Base-by-base conservation (phyloP, 2,329 filamentous ascomycete genomes). In the Mycosphaerella sp. region DNA sequence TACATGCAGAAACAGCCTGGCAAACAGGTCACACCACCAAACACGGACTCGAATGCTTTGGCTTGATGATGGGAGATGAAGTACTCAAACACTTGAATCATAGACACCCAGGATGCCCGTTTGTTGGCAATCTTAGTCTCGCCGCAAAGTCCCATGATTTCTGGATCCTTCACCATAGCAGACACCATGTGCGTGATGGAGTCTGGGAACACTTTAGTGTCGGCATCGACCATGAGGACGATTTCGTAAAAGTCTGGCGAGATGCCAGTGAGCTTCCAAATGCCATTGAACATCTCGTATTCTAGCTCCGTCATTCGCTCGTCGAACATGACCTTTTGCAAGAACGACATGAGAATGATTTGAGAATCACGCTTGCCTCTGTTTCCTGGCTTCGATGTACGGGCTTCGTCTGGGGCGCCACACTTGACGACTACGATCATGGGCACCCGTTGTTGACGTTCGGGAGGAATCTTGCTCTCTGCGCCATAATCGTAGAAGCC, bases 1-100 rank as follows among this genome's bases (percentile, higher is more conserved):
- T 98, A 98, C 94, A 98, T 98, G 79, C 89, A 96, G 83, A 98
- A 98, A 77, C 93, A 98, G 59, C 93, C 93, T 13, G 93, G 93
- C 62, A 98, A 78, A 78, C 93, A 98, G 58, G 93, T 98, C 55
- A 98, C 93, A 86, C 93, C 93, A 73, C 93, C 93, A 71, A 98
- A 98, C 59, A 96, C 87, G 1, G 90, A 96, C 71, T 98, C 93
- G 72, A 98, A 98, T 3, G 91, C 89, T 73, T 98, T 98, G 65
- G 90, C 82, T 64, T 94, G 79, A 70, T 98, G 94, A 70, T 98
- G 93, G 2, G 93, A 97, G 72, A 98, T 93, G 76, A 97, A 98
- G 75, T 97, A 96, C 71, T 98, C 93, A 66, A 98, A 98, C 25
- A 98, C 94, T 72, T 98, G 93, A 63, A 98, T 98, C 73, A 93